Evolutionary conservation across 257 asterid species (phyloP), one percentile per base, ranked within the genome.

Genomic region (Solanum chmielewskii): DNA sequence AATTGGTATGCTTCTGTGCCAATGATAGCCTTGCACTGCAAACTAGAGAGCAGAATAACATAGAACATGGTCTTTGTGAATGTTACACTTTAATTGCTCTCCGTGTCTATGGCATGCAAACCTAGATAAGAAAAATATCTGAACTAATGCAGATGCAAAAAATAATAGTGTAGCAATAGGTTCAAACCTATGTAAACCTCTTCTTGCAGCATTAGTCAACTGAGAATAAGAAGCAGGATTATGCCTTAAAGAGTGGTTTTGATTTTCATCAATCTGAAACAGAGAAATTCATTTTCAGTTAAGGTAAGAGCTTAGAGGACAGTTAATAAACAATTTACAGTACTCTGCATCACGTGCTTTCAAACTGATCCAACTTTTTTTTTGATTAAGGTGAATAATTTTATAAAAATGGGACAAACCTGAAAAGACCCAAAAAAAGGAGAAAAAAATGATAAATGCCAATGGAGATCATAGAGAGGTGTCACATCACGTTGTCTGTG

Each of bases 131-230:
- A 59, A 60, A 56, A n/a, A 80, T 31, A 59, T 49, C 74, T 64
- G 49, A 85, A 59, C 49, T 29, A 42, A 25, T 75, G 71, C 70
- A 69, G 70, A 70, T 81, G 76, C 52, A 88, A 83, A 21, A 71
- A 84, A 76, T 56, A 77, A 86, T 29, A 49, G 45, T 39, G 44
- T 68, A 69, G 81, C 73, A 78, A 88, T 60, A 87, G 76, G 89
- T 90, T 87, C 94, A 90, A 86, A 95, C 99, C 99, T 94, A 85
- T 93, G 92, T 74, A 96, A 92, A 86, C 95, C 98, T 88, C 97
- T 91, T 92, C 93, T 93, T 14, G 96, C 93, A 86, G 90, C 89
- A 89, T 83, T 90, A 89, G 94, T 90, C 82, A 90, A 83, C 89
- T 91, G 95, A 69, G 89, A 84, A 91, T 93, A 90, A 84, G 89